phyloP scores from a whole-genome alignment of 768 basidiomycete genomes.

The Chalciporus chontae region DNA sequence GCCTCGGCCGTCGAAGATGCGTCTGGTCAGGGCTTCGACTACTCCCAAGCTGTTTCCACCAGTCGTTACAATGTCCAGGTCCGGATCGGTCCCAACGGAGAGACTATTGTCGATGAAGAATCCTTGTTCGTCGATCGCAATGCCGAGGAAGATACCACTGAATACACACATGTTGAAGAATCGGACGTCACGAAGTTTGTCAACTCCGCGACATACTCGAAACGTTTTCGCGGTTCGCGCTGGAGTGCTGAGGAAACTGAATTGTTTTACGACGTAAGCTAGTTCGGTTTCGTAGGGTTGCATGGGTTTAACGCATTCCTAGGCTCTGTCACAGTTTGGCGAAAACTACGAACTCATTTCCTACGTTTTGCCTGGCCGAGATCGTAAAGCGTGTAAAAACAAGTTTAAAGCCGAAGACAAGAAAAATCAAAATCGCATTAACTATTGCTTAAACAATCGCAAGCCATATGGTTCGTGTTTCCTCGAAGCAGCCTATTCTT shows the following conservation, averaged over 20 bases:
- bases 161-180: constrained; percentile 77
- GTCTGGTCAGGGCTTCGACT: constrained; percentile 66
- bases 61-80: constrained; percentile 84
- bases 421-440: constrained; percentile 72
- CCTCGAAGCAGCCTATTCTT: not conserved
- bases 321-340: constrained; percentile 89
- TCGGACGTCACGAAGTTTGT: constrained; percentile 83
- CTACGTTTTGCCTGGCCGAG: constrained; percentile 77
- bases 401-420: constrained; percentile 92
- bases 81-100: constrained; percentile 82
- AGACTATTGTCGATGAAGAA: constrained; percentile 83
- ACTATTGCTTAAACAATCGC: constrained; percentile 68
- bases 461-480: constrained; percentile 65
- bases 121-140: constrained; percentile 76
- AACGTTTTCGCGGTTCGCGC: constrained; percentile 73
- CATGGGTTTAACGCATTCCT: constrained; percentile 9
- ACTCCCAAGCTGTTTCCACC: constrained; percentile 56
- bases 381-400: constrained; percentile 86
- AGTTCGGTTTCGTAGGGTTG: not conserved
- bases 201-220: constrained; percentile 79
- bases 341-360: constrained; percentile 94
- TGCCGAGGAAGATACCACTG: constrained; percentile 62
- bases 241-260: constrained; percentile 93
- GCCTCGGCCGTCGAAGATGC: constrained; percentile 33
- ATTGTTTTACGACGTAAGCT: constrained; percentile 74